A percentile compares a stretch with the other conserved stretches of the same genome.
Evolutionary conservation across 1,139 yeast genomes (phyloP).

Genomic region (Hanseniaspora sp.): DNA sequence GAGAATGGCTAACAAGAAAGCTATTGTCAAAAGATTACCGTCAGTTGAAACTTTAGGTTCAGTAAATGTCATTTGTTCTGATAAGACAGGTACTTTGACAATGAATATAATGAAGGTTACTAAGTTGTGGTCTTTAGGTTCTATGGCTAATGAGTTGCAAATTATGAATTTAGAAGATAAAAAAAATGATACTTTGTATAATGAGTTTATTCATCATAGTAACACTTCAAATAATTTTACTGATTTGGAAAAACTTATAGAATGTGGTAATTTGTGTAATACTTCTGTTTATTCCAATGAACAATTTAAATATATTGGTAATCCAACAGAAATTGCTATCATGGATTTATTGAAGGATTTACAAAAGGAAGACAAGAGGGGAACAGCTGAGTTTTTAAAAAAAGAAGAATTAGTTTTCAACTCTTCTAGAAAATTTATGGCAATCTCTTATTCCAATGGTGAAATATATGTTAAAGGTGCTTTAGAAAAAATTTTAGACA

Average conservation of each 20-base stretch:
- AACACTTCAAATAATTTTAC: constrained; percentile 37
- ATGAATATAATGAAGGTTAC: constrained; percentile 90
- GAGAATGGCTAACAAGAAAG: constrained; percentile 87
- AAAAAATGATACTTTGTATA: constrained; percentile 18
- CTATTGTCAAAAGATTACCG: constrained; percentile 85
- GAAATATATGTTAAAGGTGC: constrained; percentile 80
- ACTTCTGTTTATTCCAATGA: constrained; percentile 63
- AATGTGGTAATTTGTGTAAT: constrained; percentile 70
- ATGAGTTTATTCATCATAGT: constrained; percentile 21
- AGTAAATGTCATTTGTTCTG: constrained; percentile 88
- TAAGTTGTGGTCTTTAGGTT: constrained; percentile 63
- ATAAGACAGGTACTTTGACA: constrained; percentile 90
- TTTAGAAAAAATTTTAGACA: constrained; percentile 56
- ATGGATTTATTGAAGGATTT: constrained; percentile 63
- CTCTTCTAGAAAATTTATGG: constrained; percentile 80
- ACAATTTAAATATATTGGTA: constrained; percentile 66
- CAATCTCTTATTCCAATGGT: constrained; percentile 42
- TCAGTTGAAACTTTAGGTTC: constrained; percentile 93
- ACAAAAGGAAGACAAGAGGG: constrained; percentile 60
- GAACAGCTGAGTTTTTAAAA: constrained; percentile 38
- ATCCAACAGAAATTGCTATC: constrained; percentile 88
- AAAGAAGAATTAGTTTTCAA: constrained; percentile 72
- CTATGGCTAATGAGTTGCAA: constrained; percentile 43
- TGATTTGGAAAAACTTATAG: constrained; percentile 47
- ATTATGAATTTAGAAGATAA: constrained; percentile 35